phyloP scores from a whole-genome alignment of 345 rosid genomes.

The Syzygium aromaticum region DNA sequence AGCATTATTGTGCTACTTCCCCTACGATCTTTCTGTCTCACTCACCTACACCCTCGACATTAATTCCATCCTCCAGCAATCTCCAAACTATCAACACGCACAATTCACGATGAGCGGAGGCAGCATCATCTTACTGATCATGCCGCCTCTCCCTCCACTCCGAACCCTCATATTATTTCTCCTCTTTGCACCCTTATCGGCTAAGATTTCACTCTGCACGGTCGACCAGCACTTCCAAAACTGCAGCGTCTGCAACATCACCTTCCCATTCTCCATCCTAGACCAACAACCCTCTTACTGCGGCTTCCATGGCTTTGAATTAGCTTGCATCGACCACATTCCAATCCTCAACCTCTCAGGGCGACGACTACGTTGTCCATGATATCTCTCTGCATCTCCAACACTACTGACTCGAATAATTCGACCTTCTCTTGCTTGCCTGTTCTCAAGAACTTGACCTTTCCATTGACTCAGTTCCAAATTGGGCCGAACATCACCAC shows the following conservation, averaged over 20 bases:
- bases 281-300: constrained; percentile 15
- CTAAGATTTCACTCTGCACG: not conserved
- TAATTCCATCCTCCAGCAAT: not conserved
- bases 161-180: not conserved
- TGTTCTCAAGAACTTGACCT: constrained; percentile 12
- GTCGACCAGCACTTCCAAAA: not conserved
- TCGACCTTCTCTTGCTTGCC: not conserved
- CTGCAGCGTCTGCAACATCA: constrained; percentile 12
- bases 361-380: constrained; percentile 3
- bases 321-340: constrained; percentile 15
- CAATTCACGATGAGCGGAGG: too few species aligned
- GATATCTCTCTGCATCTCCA: constrained; percentile 23
- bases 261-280: constrained; percentile 29
- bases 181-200: not conserved
- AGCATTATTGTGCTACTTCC: too few species aligned
- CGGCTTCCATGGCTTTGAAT: constrained; percentile 33
- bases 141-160: not conserved
- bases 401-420: not conserved
- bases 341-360: constrained; percentile 16
- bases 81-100: not conserved
- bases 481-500: not conserved
- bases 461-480: constrained; percentile 2
- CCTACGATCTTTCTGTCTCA: too few species aligned
- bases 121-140: too few species aligned
- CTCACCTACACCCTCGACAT: not conserved